Evolutionary conservation across 75 land plant genomes (phyloP).

Genomic region (Pinus tabuliformis): DNA sequence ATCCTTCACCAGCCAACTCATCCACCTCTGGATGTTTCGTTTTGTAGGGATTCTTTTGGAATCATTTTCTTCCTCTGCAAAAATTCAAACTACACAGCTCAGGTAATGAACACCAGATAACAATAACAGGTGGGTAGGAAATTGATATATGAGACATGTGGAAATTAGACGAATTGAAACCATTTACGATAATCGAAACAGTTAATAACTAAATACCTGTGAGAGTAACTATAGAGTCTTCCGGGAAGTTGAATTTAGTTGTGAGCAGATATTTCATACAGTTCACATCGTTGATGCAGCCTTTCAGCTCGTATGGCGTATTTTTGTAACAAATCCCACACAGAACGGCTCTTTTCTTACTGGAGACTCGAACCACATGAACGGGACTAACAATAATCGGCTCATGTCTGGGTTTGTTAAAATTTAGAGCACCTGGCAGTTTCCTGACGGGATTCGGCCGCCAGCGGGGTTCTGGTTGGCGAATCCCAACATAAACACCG

Average conservation of each 20-base stretch:
- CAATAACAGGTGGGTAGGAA: no score
- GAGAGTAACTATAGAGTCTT: constrained; percentile 34
- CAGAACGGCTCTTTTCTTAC: constrained; percentile 62
- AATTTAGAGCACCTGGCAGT: no score
- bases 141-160: no score
- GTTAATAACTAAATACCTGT: constrained; percentile 27
- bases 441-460: no score
- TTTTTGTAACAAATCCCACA: constrained; percentile 58
- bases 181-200: no score
- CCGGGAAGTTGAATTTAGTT: constrained; percentile 31
- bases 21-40: constrained; percentile 35
- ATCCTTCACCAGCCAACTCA: constrained; percentile 57
- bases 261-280: constrained; percentile 63
- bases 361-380: constrained; percentile 2
- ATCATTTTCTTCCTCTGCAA: constrained; percentile 36
- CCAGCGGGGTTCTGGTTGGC: no score
- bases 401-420: no score
- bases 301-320: constrained; percentile 52
- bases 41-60: constrained; percentile 33
- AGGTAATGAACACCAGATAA: no score
- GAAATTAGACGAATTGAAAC: no score
- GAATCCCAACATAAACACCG: no score
- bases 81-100: background rate
- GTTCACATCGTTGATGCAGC: constrained; percentile 64
- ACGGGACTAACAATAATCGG: background rate